Percentiles rank a stretch among this genome's conserved stretches.
These are phyloP conservation scores for Russula emetica DNA, from an alignment of 768 basidiomycete genomes.

Conservation along the genomic window DNA sequence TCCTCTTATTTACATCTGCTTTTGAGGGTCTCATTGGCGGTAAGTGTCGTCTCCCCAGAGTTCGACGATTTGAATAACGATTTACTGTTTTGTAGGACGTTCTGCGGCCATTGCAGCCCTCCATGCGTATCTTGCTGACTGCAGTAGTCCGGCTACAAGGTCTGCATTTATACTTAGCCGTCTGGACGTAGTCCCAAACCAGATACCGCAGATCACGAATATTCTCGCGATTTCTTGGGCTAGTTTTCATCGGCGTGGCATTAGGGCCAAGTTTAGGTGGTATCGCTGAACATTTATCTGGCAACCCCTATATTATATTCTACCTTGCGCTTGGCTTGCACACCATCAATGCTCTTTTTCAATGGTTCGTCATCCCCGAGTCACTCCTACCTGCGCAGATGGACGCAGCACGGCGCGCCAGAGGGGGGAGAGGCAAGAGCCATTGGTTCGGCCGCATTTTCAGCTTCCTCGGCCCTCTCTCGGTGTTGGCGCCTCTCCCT, in stretches of 20 bases:
- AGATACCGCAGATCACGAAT: conserved; percentile 47
- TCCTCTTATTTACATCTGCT: conserved; percentile 59
- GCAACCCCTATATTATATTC: conserved; percentile 59
- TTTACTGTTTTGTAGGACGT: conserved; percentile 36
- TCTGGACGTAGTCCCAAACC: conserved; percentile 6
- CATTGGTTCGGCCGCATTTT: conserved; percentile 46
- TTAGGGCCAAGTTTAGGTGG: conserved; percentile 72
- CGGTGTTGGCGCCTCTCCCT: conserved; percentile 51
- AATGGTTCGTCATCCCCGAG: conserved; percentile 70
- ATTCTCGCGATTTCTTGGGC: conserved; percentile 63
- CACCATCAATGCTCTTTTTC: conserved; percentile 43
- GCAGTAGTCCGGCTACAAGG: conserved; percentile 44
- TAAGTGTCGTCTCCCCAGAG: conserved; percentile 32
- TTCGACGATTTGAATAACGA: background rate
- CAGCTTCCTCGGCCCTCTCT: conserved; percentile 67
- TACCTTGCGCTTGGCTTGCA: conserved; percentile 57
- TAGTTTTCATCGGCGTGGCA: conserved; percentile 70
- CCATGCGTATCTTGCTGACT: conserved; percentile 70
- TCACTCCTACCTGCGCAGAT: conserved; percentile 52
- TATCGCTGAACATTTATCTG: conserved; percentile 55
- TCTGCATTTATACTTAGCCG: background rate
- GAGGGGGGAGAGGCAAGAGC: conserved; percentile 11
- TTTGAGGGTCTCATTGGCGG: conserved; percentile 73
- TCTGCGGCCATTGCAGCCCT: conserved; percentile 47
- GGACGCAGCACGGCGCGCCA: conserved; percentile 30